Evolutionary conservation across 2,329 filamentous ascomycete species (phyloP).

Genomic region (Monosporascus sp.): DNA sequence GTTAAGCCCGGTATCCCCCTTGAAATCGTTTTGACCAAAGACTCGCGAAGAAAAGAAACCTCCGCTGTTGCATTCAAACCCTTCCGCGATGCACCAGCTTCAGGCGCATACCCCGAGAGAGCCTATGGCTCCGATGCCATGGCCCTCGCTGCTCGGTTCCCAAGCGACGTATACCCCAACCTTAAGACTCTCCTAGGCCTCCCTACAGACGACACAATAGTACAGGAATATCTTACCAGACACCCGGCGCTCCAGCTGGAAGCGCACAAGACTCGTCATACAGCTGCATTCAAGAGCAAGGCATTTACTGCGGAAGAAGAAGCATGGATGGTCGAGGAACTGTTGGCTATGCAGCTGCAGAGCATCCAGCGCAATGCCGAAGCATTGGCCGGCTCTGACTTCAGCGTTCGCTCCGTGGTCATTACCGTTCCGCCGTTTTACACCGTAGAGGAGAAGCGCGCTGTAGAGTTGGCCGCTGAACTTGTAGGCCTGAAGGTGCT

Average conservation of each 20-base stretch:
- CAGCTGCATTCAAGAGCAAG: constrained; percentile 76
- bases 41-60: constrained; percentile 92
- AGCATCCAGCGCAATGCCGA: constrained; percentile 88
- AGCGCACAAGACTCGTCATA: constrained; percentile 53
- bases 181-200: constrained; percentile 87
- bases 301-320: constrained; percentile 58
- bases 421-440: constrained; percentile 89
- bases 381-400: constrained; percentile 68
- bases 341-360: constrained; percentile 93
- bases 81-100: constrained; percentile 55
- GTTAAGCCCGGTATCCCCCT: constrained; percentile 96
- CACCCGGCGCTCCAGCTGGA: constrained; percentile 75
- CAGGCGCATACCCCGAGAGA: constrained; percentile 74
- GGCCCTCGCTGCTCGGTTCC: constrained; percentile 80
- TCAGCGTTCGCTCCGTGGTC: constrained; percentile 71
- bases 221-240: constrained; percentile 64
- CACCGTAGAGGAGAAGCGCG: constrained; percentile 82
- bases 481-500: constrained; percentile 84
- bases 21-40: constrained; percentile 96
- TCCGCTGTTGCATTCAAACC: constrained; percentile 94
- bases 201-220: constrained; percentile 51
- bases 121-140: constrained; percentile 89
- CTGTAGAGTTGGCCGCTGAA: constrained; percentile 76
- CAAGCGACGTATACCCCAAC: constrained; percentile 90
- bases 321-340: constrained; percentile 77